Evolutionary conservation across 2,329 filamentous ascomycete genomes (phyloP).

Genomic region (Orbilia ellipsospora): DNA sequence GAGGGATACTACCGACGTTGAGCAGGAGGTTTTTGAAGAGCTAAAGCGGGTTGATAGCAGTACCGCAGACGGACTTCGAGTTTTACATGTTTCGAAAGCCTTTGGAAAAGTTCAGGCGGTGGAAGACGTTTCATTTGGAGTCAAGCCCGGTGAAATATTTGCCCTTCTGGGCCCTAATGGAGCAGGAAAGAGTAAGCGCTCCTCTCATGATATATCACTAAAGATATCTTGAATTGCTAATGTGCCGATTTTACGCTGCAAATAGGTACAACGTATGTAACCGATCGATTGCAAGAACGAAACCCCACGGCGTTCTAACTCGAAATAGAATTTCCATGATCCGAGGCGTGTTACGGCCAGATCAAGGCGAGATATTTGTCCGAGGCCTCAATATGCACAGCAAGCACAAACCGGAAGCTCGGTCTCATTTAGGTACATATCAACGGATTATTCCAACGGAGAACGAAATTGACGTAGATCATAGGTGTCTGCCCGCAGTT

Average conservation of each 20-base stretch:
- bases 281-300: not conserved
- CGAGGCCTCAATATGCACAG: slow-evolving; percentile 77
- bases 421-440: slow-evolving; percentile 70
- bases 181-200: slow-evolving; percentile 81
- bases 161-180: slow-evolving; percentile 90
- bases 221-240: not conserved
- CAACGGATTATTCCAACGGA: not conserved
- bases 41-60: slow-evolving; percentile 71
- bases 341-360: slow-evolving; percentile 84
- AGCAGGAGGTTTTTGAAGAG: slow-evolving; percentile 75
- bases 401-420: slow-evolving; percentile 76
- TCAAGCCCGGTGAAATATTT: slow-evolving; percentile 83
- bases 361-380: slow-evolving; percentile 82
- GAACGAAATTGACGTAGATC: not conserved
- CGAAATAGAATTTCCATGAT: slow-evolving; percentile 80
- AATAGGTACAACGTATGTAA: slow-evolving; percentile 40
- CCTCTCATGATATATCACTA: not conserved
- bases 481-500: slow-evolving; percentile 88
- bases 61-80: slow-evolving; percentile 75
- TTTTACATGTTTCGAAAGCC: slow-evolving; percentile 80
- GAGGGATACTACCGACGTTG: slow-evolving; percentile 62
- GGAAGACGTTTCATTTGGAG: slow-evolving; percentile 86
- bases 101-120: slow-evolving; percentile 82
- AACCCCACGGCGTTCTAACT: not conserved
- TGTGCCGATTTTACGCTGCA: not conserved